phyloP scores from a whole-genome alignment of 345 rosid species.

The Raphanus raphanistrum region DNA sequence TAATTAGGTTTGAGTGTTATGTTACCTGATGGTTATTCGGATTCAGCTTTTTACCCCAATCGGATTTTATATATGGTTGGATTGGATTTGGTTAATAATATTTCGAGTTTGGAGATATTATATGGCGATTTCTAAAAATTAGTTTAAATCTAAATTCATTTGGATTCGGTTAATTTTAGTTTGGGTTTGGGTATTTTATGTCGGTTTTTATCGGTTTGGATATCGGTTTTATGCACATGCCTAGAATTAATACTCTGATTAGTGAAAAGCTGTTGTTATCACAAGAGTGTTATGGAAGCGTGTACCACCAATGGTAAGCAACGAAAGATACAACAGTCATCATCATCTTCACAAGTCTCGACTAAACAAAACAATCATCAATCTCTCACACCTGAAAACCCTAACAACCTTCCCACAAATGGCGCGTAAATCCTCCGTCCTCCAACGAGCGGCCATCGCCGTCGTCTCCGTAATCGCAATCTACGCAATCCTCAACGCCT shows the following conservation, averaged over 20 bases:
- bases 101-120: too few relatives aligned
- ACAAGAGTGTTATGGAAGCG: not conserved
- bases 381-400: slow-evolving; percentile 31
- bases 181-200: too few relatives aligned
- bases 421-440: slow-evolving; percentile 84
- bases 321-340: not conserved
- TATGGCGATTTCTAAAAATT: too few relatives aligned
- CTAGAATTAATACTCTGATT: too few relatives aligned
- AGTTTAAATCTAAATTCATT: too few relatives aligned
- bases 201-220: too few relatives aligned
- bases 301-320: not conserved
- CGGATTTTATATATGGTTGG: too few relatives aligned
- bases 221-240: too few relatives aligned
- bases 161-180: too few relatives aligned
- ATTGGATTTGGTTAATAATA: too few relatives aligned
- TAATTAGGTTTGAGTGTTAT: not conserved
- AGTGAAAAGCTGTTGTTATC: too few relatives aligned
- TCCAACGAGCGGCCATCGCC: slow-evolving; percentile 55
- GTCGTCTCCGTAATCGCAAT: slow-evolving; percentile 53
- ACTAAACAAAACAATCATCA: not conserved
- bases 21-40: not conserved
- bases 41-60: too few relatives aligned
- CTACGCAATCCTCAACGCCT: slow-evolving; percentile 64
- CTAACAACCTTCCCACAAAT: slow-evolving; percentile 32
- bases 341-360: not conserved